Percentiles rank a stretch among this genome's conserved stretches.
Evolutionary conservation across 805 yeast species (phyloP).

Genomic region (Candida nitratophila): DNA sequence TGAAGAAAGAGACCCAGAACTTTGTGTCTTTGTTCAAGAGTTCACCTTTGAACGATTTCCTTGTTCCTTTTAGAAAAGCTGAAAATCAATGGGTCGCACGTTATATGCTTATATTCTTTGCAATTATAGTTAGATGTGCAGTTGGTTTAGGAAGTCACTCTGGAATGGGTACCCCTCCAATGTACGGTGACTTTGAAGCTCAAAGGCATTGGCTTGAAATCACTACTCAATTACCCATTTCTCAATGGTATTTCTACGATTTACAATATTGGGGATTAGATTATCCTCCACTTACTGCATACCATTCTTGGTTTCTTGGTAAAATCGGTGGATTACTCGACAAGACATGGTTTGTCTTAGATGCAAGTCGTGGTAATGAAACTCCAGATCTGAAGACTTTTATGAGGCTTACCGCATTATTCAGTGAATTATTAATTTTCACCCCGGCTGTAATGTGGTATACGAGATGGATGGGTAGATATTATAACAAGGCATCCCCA

Average conservation of each 20-base stretch:
- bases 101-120: slow-evolving; percentile 64
- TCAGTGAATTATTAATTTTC: slow-evolving; percentile 67
- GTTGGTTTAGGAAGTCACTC: slow-evolving; percentile 87
- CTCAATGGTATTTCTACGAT: slow-evolving; percentile 85
- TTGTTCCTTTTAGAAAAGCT: slow-evolving; percentile 73
- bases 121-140: slow-evolving; percentile 72
- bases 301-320: slow-evolving; percentile 80
- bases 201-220: slow-evolving; percentile 98
- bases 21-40: slow-evolving; percentile 27
- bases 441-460: slow-evolving; percentile 75
- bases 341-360: slow-evolving; percentile 69
- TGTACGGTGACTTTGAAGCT: slow-evolving; percentile 95
- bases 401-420: slow-evolving; percentile 75
- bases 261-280: slow-evolving; percentile 94
- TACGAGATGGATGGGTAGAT: slow-evolving; percentile 63
- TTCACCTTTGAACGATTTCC: slow-evolving; percentile 71
- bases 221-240: slow-evolving; percentile 66
- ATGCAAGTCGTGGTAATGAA: slow-evolving; percentile 72
- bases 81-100: slow-evolving; percentile 89
- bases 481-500: slow-evolving; percentile 40
- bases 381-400: slow-evolving; percentile 59
- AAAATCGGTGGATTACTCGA: slow-evolving; percentile 58
- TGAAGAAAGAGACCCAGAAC: background rate
- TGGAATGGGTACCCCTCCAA: slow-evolving; percentile 65
- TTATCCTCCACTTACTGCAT: slow-evolving; percentile 96